phyloP scores from a whole-genome alignment of 306 rosid genomes.

The Quercus dentata region DNA sequence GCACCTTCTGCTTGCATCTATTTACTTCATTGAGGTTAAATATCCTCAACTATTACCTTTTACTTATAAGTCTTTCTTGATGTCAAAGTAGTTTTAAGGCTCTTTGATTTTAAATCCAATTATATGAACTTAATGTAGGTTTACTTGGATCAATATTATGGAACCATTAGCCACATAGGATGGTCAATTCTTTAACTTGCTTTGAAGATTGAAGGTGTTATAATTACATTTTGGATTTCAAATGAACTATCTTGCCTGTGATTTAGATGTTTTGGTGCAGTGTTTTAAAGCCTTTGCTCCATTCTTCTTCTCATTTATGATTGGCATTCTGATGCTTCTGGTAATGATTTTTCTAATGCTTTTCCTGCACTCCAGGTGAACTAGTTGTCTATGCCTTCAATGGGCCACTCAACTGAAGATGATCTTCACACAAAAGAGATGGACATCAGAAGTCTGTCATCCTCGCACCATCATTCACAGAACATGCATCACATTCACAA shows the following conservation, averaged over 20 bases:
- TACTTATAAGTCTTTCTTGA: background rate
- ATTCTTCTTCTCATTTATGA: background rate
- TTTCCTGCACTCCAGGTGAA: constrained; percentile 36
- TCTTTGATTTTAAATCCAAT: background rate
- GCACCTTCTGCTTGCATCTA: constrained; percentile 18
- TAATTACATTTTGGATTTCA: constrained; percentile 21
- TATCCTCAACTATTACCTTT: constrained; percentile 9
- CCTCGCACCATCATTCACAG: constrained; percentile 24
- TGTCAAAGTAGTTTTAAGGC: no score
- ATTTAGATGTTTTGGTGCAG: constrained; percentile 1
- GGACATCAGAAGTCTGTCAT: constrained; percentile 40
- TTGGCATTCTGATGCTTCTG: background rate
- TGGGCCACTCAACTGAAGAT: constrained; percentile 39
- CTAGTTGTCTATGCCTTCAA: constrained; percentile 29
- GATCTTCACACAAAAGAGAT: constrained; percentile 37
- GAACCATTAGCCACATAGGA: background rate
- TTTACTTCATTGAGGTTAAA: constrained; percentile 33
- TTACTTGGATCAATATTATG: background rate
- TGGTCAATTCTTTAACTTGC: constrained; percentile 1
- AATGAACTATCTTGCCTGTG: constrained; percentile 8
- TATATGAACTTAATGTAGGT: background rate
- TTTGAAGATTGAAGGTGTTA: constrained; percentile 6
- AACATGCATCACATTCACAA: constrained; percentile 45
- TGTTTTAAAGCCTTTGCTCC: background rate
- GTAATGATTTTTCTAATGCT: constrained; percentile 4